phyloP scores from a whole-genome alignment of 345 rosid species.

The Syzygium oleosum region DNA sequence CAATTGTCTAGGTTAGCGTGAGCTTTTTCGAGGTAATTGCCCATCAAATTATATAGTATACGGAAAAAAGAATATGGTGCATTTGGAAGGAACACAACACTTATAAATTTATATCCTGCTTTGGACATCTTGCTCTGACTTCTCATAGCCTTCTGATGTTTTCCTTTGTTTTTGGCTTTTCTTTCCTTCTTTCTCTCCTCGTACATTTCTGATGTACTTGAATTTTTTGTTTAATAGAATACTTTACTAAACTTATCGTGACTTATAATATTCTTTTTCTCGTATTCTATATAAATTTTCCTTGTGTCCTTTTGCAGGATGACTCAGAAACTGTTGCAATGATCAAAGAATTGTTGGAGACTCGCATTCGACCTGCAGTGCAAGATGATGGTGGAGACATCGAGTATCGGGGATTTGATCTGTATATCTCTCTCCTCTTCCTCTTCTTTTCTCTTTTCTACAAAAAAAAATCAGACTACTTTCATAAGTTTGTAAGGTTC shows the following conservation, averaged over 20 bases:
- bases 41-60: background rate
- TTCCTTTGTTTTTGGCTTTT: background rate
- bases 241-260: background rate
- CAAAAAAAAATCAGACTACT: background rate
- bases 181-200: background rate
- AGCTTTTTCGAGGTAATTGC: background rate
- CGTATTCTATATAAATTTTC: background rate
- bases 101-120: background rate
- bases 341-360: conserved; percentile 95
- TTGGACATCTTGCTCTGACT: background rate
- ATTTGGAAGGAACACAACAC: background rate
- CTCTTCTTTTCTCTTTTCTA: background rate
- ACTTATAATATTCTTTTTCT: background rate
- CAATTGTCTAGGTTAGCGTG: background rate
- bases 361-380: conserved; percentile 95
- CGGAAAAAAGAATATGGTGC: background rate
- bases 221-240: background rate
- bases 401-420: conserved; percentile 77
- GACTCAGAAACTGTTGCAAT: conserved; percentile 96
- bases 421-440: conserved; percentile 29
- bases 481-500: background rate
- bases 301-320: conserved; percentile 39
- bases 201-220: conserved; percentile 39
- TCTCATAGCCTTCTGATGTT: background rate
- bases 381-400: conserved; percentile 99